Conservation (phyloP, 495 filamentous ascomycete species). For the Penicillium malachiteum region DNA sequence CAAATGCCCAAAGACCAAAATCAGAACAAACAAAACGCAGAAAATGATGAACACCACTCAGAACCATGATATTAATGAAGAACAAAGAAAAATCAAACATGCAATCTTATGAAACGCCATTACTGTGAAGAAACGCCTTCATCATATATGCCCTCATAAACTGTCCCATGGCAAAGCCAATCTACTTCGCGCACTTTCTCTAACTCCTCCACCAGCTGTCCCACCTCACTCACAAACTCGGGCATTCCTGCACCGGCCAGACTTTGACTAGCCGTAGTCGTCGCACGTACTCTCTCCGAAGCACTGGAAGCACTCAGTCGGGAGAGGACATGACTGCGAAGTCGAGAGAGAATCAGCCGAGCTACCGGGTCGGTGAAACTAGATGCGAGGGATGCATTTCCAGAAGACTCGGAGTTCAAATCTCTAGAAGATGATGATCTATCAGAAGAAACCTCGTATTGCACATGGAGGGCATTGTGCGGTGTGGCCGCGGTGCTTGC, state of each 20-base stretch:
- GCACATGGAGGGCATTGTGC: constrained; percentile 37
- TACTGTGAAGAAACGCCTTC: constrained; percentile 28
- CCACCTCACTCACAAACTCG: constrained; percentile 86
- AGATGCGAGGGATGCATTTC: constrained; percentile 17
- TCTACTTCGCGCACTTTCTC: constrained; percentile 75
- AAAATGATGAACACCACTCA: neutral
- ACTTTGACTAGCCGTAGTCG: constrained; percentile 78
- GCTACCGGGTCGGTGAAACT: constrained; percentile 75
- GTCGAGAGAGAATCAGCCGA: constrained; percentile 70
- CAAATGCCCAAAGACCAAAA: neutral
- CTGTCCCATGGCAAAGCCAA: constrained; percentile 69
- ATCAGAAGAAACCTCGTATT: constrained; percentile 14
- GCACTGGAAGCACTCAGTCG: constrained; percentile 74
- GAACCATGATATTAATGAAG: constrained; percentile 7
- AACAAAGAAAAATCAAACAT: neutral
- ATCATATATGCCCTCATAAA: constrained; percentile 70
- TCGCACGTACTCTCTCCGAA: constrained; percentile 77
- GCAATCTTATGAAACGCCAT: constrained; percentile 6
- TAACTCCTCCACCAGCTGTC: constrained; percentile 76
- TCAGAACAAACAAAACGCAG: neutral
- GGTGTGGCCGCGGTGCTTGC: constrained; percentile 39
- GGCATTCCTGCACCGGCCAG: constrained; percentile 77
- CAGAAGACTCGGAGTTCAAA: constrained; percentile 13
- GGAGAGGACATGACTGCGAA: constrained; percentile 72
- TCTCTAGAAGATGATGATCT: neutral